Base-by-base conservation (phyloP, 148 eudicot genomes). In the Heliosperma pusillum region DNA sequence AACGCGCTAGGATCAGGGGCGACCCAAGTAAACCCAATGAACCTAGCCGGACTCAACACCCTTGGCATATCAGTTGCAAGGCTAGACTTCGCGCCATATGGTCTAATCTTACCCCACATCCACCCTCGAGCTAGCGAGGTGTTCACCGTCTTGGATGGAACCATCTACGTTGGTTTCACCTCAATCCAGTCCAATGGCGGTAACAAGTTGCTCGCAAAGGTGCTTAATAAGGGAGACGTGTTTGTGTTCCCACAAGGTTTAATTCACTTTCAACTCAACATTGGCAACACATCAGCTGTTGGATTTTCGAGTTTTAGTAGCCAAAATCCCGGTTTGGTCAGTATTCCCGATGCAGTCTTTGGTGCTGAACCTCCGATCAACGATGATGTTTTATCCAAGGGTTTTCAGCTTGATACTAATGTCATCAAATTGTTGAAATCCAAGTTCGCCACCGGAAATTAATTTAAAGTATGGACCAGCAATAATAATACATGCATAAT, bases 261-360 rank as follows among this genome's bases (percentile, higher is more conserved):
- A 2, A 50, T 69, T 26, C 73, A 70, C 42, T 70, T 70, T 26
- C 73, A 70, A 33, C 33, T 70, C 59, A 70, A 70, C 26, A 25
- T 70, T 7, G 73, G 73, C 13, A 70, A 70, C 22, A 70, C 73
- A 9, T 42, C 36, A 7, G 73, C 59, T 0, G 40, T 66, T 36
- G 78, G 33, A 17, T 56, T 52, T 36, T 68, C 71, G 0, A 72
- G 72, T 3, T 75, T 75, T 63, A 75, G 72, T 12, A 75, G 78
- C 78, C 78, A 75, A 29, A 75, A 75, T 29, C 78, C 78, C 1
- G 78, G 78, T 21, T 72, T 67, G n/a, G 24, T 75, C 11, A 73
- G 67, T 0, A 33, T 61, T 22, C 42, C 76, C 0, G 44, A 52
- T 17, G 73, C 40, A 2, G 59, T 70, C 11, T 70, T 70, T 70